Base-by-base conservation (phyloP, 345 rosid genomes). In the Eutrema japonicum region DNA sequence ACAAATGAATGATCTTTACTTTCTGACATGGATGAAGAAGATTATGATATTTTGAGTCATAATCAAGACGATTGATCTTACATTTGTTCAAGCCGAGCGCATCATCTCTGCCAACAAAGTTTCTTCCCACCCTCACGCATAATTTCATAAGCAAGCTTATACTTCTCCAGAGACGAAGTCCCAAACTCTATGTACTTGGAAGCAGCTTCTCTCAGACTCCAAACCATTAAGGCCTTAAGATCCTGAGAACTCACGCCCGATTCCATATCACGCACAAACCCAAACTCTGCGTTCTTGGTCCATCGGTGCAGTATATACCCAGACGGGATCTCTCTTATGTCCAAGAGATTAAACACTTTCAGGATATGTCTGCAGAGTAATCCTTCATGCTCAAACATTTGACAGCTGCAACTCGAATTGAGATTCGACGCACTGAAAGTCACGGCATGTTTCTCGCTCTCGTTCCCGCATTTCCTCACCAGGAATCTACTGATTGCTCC, bases 151-250 rank as follows among this genome's bases (percentile, higher is more conserved):
- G 96, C 96, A 73, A 89, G 83, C 73, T 87, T 93, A 83, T 86
- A 89, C 64, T 85, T 89, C 60, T 84, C 98, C 51, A 88, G 72
- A 32, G 94, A 86, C 47, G 87, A 58, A 46, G 89, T 64, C 16
- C 97, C 96, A 36, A 83, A 83, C 77, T 91, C 96, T 69, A 89
- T 72, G 68, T 84, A 93, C 84, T 83, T 88, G 66, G 91, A 79
- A 27, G 94, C 94, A 72, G 95, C 80, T 73, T 93, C 97, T 56
- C 97, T 87, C 76, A 93, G 80, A 81, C 98, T 93, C 98, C 97
- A 93, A 50, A 69, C 76, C 89, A 93, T 88, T 79, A 84, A 71
- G 12, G 90, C 77, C 83, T 83, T 86, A 0, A 85, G 83, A 58
- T 93, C 97, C 36, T 79, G 89, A 74, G 87, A 61, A 53, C 78